Base-by-base conservation (phyloP, 2,329 filamentous ascomycete species). In the Colletotrichum echinochloae region DNA sequence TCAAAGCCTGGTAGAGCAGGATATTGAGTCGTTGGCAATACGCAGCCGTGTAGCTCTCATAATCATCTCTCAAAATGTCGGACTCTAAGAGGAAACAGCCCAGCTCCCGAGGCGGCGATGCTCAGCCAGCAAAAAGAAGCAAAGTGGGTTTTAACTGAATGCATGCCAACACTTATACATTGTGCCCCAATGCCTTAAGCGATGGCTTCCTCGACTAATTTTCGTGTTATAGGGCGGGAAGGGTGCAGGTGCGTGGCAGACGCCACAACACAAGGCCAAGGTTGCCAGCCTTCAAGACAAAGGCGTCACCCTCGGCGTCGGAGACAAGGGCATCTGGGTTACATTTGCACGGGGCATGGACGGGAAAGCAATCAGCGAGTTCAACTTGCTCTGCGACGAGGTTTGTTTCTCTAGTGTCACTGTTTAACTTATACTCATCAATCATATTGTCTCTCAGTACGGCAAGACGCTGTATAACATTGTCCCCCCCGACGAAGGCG, bases 311-410 rank as follows among this genome's bases (percentile, higher is more conserved):
- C 80, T 94, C 57, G 88, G 92, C 74, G 83, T 91, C 6, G 92
- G 92, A 6, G 91, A 94, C 76, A 83, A 86, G 62, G 93, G 93
- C 6, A 90, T 95, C 69, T 95, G 92, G 92, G 90, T 91, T 35
- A 94, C 92, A 0, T 95, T 92, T 78, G 89, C 91, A 61, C 88
- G 91, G 77, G 88, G 89, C 73, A 91, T 92, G 82, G 92, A 93
- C 80, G 85, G 84, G 51, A 91, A 90, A 79, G 91, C 92, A 18
- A 86, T 92, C 2, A 83, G 85, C 60, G 93, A 95, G 78, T 85
- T 94, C 72, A 85, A 84, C 67, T 81, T 87, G 69, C 81, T 94
- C 28, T 92, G 94, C 76, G 85, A 91, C 52, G 86, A 92, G 82
- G 91, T 92, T 80, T 71, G 83, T 77, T 26, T 35, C 35, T 39